Conservation (phyloP, 2,329 filamentous ascomycete genomes). For the Bipolaris zeicola region DNA sequence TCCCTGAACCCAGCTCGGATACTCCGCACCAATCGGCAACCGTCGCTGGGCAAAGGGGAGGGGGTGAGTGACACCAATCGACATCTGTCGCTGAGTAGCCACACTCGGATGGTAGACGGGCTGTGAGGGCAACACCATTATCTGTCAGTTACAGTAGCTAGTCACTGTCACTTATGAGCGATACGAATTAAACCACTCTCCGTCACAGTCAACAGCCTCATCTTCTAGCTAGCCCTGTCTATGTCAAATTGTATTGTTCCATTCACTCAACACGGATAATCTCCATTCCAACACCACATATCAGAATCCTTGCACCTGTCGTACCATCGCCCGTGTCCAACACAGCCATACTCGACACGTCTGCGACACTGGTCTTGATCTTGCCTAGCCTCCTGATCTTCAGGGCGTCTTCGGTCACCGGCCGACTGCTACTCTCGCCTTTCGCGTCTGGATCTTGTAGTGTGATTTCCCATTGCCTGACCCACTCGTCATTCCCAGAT, state of each 20-base stretch:
- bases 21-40: no score
- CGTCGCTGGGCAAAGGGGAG: no score
- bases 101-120: no score
- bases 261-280: constrained; percentile 28
- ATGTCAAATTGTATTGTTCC: neutral
- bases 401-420: constrained; percentile 21
- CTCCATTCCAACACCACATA: constrained; percentile 47
- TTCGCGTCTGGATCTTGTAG: neutral
- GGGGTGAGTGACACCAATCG: no score
- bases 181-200: no score
- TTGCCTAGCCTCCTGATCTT: constrained; percentile 40
- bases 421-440: neutral
- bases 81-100: no score
- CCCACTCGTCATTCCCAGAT: constrained; percentile 55
- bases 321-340: constrained; percentile 23
- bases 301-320: constrained; percentile 24
- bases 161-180: no score
- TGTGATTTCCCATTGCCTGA: constrained; percentile 54
- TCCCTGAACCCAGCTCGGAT: no score
- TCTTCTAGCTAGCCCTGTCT: neutral
- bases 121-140: no score
- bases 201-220: neutral
- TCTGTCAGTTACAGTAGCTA: no score
- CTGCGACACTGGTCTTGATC: constrained; percentile 58
- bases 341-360: constrained; percentile 59